phyloP scores from a whole-genome alignment of 768 basidiomycete genomes.

The Termitomyces bulborhizus region DNA sequence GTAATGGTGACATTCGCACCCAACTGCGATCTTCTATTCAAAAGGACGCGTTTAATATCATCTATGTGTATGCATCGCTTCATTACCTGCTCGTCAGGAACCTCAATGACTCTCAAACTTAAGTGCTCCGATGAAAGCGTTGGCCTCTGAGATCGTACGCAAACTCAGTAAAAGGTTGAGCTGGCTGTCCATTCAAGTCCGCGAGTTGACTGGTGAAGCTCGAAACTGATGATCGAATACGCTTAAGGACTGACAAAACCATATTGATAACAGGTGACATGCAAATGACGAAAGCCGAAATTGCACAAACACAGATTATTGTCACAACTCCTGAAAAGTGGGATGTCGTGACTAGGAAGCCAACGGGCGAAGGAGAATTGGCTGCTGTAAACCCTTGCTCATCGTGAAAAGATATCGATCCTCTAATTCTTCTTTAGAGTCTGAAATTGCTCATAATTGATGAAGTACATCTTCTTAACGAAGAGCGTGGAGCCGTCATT shows the following conservation, averaged over 20 bases:
- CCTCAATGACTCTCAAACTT: background rate
- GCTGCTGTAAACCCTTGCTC: slow-evolving; percentile 58
- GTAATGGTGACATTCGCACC: slow-evolving; percentile 11
- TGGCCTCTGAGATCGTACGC: slow-evolving; percentile 91
- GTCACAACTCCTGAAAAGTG: slow-evolving; percentile 99
- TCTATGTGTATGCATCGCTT: slow-evolving; percentile 72
- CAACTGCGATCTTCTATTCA: slow-evolving; percentile 47
- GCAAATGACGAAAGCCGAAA: slow-evolving; percentile 93
- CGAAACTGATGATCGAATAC: background rate
- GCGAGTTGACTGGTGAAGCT: slow-evolving; percentile 78
- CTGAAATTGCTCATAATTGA: slow-evolving; percentile 95
- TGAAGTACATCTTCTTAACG: slow-evolving; percentile 94
- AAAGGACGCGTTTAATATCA: slow-evolving; percentile 83
- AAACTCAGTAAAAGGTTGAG: slow-evolving; percentile 86
- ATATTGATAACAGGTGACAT: slow-evolving; percentile 61
- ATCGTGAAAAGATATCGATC: background rate
- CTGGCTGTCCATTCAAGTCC: slow-evolving; percentile 83
- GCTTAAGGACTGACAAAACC: slow-evolving; percentile 7
- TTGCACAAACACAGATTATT: slow-evolving; percentile 93
- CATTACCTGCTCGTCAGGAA: background rate
- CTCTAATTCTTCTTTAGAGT: slow-evolving; percentile 42
- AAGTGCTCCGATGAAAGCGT: slow-evolving; percentile 97
- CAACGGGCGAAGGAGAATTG: slow-evolving; percentile 95
- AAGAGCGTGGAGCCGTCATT: slow-evolving; percentile 96
- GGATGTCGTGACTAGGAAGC: slow-evolving; percentile 98